These are phyloP conservation scores for Chalciporus sp. DNA, from an alignment of 1,284 basidiomycete genomes.

Conservation along the genomic window DNA sequence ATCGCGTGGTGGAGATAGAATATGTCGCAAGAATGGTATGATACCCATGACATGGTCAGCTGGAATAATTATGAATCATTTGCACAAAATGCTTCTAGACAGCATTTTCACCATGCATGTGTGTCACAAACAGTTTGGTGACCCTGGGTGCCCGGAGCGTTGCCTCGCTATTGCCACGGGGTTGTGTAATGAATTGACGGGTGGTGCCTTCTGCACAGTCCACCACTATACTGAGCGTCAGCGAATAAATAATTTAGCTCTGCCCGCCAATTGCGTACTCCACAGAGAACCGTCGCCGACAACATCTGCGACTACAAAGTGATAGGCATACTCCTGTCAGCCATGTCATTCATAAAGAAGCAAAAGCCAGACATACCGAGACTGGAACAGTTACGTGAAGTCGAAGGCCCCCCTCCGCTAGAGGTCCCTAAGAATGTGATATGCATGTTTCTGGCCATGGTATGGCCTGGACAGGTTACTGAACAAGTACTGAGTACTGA, in stretches of 20 bases:
- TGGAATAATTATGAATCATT: slow-evolving; percentile 31
- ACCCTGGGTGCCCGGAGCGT: slow-evolving; percentile 57
- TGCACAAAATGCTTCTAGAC: slow-evolving; percentile 3
- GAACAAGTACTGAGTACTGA: not conserved
- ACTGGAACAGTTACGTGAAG: slow-evolving; percentile 71
- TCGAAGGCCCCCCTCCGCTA: slow-evolving; percentile 71
- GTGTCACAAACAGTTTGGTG: slow-evolving; percentile 82
- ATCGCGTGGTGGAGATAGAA: slow-evolving; percentile 50
- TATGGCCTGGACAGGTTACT: not conserved
- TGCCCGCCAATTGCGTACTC: slow-evolving; percentile 46
- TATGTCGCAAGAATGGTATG: slow-evolving; percentile 69
- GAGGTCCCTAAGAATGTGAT: slow-evolving; percentile 75
- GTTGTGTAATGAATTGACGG: slow-evolving; percentile 58
- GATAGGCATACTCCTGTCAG: slow-evolving; percentile 5
- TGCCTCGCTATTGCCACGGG: slow-evolving; percentile 31
- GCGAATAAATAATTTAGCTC: slow-evolving; percentile 8
- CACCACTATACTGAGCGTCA: slow-evolving; percentile 57
- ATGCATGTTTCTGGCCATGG: slow-evolving; percentile 36
- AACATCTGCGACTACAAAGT: slow-evolving; percentile 48
- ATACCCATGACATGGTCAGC: slow-evolving; percentile 85
- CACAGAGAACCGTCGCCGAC: slow-evolving; percentile 59
- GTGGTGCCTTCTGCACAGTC: slow-evolving; percentile 88
- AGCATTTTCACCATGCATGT: slow-evolving; percentile 69
- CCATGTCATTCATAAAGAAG: not conserved
- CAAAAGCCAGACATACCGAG: slow-evolving; percentile 35